A percentile compares a stretch with the other conserved stretches of the same genome.
These are phyloP conservation scores for Calvatia gigantea DNA, from an alignment of 768 basidiomycete genomes.

Conservation along the genomic window DNA sequence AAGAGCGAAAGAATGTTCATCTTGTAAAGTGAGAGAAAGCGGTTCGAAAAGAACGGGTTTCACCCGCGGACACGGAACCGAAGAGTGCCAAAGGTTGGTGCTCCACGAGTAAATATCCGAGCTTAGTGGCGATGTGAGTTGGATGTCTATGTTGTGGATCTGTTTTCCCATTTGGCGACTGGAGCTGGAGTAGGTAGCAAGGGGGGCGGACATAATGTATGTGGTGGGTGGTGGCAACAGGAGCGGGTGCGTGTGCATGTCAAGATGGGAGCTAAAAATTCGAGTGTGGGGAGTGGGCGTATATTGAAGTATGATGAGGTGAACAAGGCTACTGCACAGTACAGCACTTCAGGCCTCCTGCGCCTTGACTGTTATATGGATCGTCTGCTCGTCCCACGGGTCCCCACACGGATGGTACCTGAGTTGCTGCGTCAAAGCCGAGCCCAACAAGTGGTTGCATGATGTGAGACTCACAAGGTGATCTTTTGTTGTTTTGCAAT, in stretches of 20 bases:
- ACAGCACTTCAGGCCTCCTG: slow-evolving; percentile 48
- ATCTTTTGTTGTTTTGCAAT: slow-evolving; percentile 93
- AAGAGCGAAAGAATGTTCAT: slow-evolving; percentile 4
- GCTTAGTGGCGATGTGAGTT: background rate
- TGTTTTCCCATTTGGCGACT: background rate
- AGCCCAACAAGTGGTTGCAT: slow-evolving; percentile 1
- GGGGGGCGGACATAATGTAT: background rate
- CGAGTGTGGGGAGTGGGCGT: background rate
- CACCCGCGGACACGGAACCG: slow-evolving; percentile 1
- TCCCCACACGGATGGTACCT: slow-evolving; percentile 98
- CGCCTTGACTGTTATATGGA: slow-evolving; percentile 77
- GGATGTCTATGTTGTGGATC: slow-evolving; percentile 8
- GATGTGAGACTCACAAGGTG: slow-evolving; percentile 39
- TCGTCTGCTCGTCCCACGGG: slow-evolving; percentile 89
- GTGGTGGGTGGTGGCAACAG: background rate
- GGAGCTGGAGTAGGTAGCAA: background rate
- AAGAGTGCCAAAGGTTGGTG: background rate
- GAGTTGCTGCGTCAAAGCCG: slow-evolving; percentile 16
- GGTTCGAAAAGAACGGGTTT: background rate
- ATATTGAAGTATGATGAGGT: background rate
- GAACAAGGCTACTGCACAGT: slow-evolving; percentile 46
- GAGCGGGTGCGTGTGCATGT: background rate
- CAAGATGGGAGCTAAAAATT: background rate
- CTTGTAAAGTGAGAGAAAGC: slow-evolving; percentile 2
- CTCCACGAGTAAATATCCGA: background rate